Evolutionary conservation across 2,329 filamentous ascomycete species (phyloP), one percentile per base, ranked within the genome.

Genomic region (Aspergillus sp.): DNA sequence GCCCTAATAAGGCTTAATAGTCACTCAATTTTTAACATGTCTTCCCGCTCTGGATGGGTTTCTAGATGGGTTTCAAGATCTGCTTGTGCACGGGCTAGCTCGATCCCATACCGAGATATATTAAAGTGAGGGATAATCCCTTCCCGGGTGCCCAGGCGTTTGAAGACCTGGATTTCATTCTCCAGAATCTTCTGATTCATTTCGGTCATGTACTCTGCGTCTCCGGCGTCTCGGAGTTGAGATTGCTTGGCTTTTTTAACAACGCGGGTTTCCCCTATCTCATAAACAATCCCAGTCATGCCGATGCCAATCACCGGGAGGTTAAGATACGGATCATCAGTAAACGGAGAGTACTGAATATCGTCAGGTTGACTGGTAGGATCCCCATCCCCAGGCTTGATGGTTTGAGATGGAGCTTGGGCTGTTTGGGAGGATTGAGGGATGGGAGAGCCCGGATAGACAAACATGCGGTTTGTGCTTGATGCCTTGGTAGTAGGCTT

Each of bases 171-270:
- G 12, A 61, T 59, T 52, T 66, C 61, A 46, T 62, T 62, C 23
- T 62, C 52, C 40, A 65, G 52, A 31, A 39, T 60, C 54, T 62
- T 14, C 41, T 48, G 52, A 14, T 66, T 66, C 3, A 62, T 59
- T 23, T 66, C 43, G 43, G 64, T 64, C 39, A 65, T 55, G 35
- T 65, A 72, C 17, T 63, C 56, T 17, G 47, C n/a, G 46, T 61
- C 47, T 4, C 51, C 44, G 31, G 77, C 21, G 19, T 58, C 35
- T 21, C 14, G 14, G 27, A 56, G 47, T 7, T 35, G 45, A 41
- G 39, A 56, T 44, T 52, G 45, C 41, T 60, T 60, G 0, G 57
- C 52, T 35, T 35, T 35, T 12, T 35, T 35, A 9, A 35, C 9
- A 35, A 7, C 33, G 8, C 33, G 33, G 33, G 9, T 12, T 35